Conservation (phyloP, 768 basidiomycete species). For the Trametes gibbosa region DNA sequence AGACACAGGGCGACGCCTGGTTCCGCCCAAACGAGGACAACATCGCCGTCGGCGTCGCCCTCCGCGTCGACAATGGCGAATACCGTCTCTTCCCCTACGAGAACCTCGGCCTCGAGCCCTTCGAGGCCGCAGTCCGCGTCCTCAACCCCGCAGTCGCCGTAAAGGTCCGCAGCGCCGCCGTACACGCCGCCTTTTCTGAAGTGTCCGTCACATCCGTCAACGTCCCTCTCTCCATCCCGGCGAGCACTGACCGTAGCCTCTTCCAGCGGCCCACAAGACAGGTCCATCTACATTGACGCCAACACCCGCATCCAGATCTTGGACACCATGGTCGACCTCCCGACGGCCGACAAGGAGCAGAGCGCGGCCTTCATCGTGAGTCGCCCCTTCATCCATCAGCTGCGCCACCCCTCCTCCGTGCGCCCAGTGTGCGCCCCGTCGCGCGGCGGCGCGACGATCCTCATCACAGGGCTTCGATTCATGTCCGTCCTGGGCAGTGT, state of each 20-base stretch:
- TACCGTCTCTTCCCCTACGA: constrained; percentile 59
- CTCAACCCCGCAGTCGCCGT: constrained; percentile 57
- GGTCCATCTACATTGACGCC: constrained; percentile 44
- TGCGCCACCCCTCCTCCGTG: neutral
- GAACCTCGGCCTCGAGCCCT: constrained; percentile 49
- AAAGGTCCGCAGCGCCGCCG: constrained; percentile 48
- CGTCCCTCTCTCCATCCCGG: neutral
- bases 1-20: constrained; percentile 51
- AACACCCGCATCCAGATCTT: constrained; percentile 79
- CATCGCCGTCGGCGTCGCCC: constrained; percentile 46
- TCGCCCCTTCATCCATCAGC: constrained; percentile 14
- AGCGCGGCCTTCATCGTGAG: constrained; percentile 73
- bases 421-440: neutral
- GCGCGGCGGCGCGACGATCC: neutral
- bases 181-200: constrained; percentile 51
- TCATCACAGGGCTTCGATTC: neutral
- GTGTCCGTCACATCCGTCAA: constrained; percentile 29
- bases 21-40: constrained; percentile 50
- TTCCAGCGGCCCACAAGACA: constrained; percentile 31
- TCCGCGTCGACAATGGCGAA: constrained; percentile 45
- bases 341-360: constrained; percentile 54
- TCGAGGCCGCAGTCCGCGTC: constrained; percentile 50
- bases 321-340: constrained; percentile 74
- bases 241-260: constrained; percentile 6
- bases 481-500: constrained; percentile 8